phyloP scores from a whole-genome alignment of 345 rosid species.

The Toxicodendron radicans region DNA sequence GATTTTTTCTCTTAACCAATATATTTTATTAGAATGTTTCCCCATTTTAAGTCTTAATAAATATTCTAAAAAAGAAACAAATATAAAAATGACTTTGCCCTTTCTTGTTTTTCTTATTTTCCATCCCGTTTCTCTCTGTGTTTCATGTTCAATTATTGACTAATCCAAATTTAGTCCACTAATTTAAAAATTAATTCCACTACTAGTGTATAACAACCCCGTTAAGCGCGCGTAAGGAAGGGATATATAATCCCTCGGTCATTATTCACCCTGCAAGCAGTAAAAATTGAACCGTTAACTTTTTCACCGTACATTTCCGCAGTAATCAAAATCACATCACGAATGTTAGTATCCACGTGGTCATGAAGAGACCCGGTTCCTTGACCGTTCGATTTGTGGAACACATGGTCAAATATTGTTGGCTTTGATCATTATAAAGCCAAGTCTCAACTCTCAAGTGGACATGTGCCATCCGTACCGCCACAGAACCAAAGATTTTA shows the following conservation, averaged over 20 bases:
- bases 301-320: neutral
- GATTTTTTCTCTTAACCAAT: too few species aligned
- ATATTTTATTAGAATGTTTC: too few species aligned
- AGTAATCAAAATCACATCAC: neutral
- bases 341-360: neutral
- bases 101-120: too few species aligned
- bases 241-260: neutral
- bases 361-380: neutral
- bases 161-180: too few species aligned
- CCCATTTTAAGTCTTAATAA: too few species aligned
- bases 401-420: neutral
- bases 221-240: neutral
- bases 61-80: too few species aligned
- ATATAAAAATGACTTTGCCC: too few species aligned
- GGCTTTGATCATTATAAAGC: neutral
- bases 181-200: too few species aligned
- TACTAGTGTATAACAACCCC: too few species aligned
- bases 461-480: constrained; percentile 18
- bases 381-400: neutral
- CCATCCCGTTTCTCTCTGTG: too few species aligned
- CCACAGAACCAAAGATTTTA: too few species aligned
- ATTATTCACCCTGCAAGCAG: neutral
- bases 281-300: neutral
- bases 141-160: too few species aligned
- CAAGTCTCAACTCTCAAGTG: neutral